These are phyloP conservation scores for Capronia epimyces DNA, from an alignment of 2,329 filamentous ascomycete genomes.

Conservation along the genomic window DNA sequence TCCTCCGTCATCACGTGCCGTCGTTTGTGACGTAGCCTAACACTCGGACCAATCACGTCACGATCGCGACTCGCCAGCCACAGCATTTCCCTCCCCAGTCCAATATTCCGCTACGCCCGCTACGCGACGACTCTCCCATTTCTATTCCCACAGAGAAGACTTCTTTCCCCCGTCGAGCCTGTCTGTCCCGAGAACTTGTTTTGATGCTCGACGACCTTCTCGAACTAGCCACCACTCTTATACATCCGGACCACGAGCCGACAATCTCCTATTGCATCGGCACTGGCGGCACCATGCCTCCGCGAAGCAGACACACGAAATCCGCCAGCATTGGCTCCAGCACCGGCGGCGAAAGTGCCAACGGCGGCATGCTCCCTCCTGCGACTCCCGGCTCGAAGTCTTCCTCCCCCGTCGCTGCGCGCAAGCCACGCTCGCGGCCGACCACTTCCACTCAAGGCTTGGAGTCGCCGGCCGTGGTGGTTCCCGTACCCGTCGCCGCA, in stretches of 20 bases:
- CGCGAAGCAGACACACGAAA: conserved; percentile 18
- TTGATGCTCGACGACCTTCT: conserved; percentile 24
- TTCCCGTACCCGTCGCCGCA: neutral
- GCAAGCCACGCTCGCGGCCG: conserved; percentile 15
- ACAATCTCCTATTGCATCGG: conserved; percentile 2
- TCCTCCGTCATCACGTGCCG: neutral
- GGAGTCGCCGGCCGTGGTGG: conserved; percentile 11
- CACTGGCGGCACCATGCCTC: conserved; percentile 16
- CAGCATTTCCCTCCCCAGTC: conserved; percentile 2
- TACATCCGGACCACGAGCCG: conserved; percentile 19
- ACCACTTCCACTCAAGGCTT: conserved; percentile 4
- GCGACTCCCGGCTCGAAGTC: conserved; percentile 7
- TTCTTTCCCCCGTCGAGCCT: neutral
- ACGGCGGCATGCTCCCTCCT: conserved; percentile 10
- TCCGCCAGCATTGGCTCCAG: conserved; percentile 18
- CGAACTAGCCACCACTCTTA: conserved; percentile 21
- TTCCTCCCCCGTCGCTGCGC: conserved; percentile 3
- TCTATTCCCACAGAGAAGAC: neutral
- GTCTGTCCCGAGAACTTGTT: neutral
- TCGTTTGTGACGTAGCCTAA: conserved; percentile 1
- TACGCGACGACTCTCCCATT: neutral
- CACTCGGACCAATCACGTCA: conserved; percentile 19
- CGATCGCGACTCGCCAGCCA: conserved; percentile 16
- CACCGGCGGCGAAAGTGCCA: conserved; percentile 6
- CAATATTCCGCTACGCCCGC: neutral